Evolutionary conservation across 2,329 filamentous ascomycete species (phyloP).

Genomic region (Aureobasidium sp.): DNA sequence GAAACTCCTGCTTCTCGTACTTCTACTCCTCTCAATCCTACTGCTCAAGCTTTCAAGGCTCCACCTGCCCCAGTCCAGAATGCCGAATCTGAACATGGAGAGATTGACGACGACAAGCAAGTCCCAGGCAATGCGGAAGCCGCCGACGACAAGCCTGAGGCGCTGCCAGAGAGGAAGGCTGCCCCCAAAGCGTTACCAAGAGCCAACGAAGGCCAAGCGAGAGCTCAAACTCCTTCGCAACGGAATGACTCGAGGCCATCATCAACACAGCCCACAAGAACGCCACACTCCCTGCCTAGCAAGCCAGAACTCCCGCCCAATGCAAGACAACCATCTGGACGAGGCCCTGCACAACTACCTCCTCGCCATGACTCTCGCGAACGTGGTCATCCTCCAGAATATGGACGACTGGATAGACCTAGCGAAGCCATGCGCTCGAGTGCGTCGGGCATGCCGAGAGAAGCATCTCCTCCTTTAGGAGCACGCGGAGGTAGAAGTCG

Average conservation of each 20-base stretch:
- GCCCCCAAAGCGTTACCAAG: slow-evolving; percentile 15
- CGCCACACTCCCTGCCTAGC: slow-evolving; percentile 42
- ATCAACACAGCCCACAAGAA: slow-evolving; percentile 19
- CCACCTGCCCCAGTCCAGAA: background rate
- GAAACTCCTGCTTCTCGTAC: slow-evolving; percentile 35
- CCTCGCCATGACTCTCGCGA: slow-evolving; percentile 25
- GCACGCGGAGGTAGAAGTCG: slow-evolving; percentile 24
- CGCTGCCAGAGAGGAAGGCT: slow-evolving; percentile 4
- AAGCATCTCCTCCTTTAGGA: slow-evolving; percentile 28
- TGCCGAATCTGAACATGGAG: slow-evolving; percentile 54
- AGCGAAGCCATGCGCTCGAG: slow-evolving; percentile 22
- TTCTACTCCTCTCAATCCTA: slow-evolving; percentile 57
- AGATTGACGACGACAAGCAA: slow-evolving; percentile 56
- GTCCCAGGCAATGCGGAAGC: background rate
- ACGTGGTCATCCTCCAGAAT: slow-evolving; percentile 24
- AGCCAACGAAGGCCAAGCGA: slow-evolving; percentile 14
- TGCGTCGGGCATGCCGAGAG: slow-evolving; percentile 24
- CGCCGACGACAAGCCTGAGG: background rate
- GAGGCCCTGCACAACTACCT: background rate
- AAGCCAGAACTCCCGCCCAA: slow-evolving; percentile 51
- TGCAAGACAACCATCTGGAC: slow-evolving; percentile 24
- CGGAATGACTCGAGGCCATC: slow-evolving; percentile 26
- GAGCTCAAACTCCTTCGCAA: slow-evolving; percentile 20
- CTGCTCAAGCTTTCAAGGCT: slow-evolving; percentile 20
- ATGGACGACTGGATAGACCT: slow-evolving; percentile 37